A percentile compares a stretch with the other conserved stretches of the same genome.
Conservation (phyloP, 495 filamentous ascomycete genomes). For the Aspergillus biplanus region DNA sequence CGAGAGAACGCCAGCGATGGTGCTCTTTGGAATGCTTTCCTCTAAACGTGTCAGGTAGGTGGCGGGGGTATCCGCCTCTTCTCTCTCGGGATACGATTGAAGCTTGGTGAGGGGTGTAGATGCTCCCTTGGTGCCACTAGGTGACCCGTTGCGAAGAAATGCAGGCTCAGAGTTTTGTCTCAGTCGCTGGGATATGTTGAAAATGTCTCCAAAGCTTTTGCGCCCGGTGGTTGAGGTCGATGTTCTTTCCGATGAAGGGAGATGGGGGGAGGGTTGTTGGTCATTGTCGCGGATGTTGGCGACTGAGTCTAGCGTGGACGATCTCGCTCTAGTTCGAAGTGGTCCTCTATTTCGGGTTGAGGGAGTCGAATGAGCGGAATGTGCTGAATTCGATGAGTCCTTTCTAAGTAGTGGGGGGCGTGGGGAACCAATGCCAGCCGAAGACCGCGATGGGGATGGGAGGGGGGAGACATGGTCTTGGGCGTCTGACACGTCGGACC, state of each 20-base stretch:
- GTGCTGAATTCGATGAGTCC: conserved; percentile 67
- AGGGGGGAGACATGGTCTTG: conserved; percentile 53
- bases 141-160: conserved; percentile 62
- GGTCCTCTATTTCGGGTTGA: conserved; percentile 41
- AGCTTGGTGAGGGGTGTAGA: conserved; percentile 71
- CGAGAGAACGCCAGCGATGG: conserved; percentile 78
- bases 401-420: conserved; percentile 54
- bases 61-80: conserved; percentile 87
- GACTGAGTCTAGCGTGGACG: conserved; percentile 86
- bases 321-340: conserved; percentile 60
- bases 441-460: conserved; percentile 59
- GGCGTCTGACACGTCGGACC: conserved; percentile 32
- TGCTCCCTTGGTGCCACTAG: conserved; percentile 49
- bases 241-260: conserved; percentile 65
- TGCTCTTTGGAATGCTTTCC: conserved; percentile 73
- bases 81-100: conserved; percentile 74
- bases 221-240: conserved; percentile 83
- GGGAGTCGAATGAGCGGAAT: conserved; percentile 76
- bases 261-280: conserved; percentile 58
- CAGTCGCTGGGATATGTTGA: conserved; percentile 72
- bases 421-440: conserved; percentile 48
- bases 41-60: conserved; percentile 85
- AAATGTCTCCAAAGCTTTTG: conserved; percentile 87
- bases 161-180: conserved; percentile 76
- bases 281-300: conserved; percentile 60